Base-by-base conservation (phyloP, 2,329 filamentous ascomycete species). In the Polytolypa hystricis region DNA sequence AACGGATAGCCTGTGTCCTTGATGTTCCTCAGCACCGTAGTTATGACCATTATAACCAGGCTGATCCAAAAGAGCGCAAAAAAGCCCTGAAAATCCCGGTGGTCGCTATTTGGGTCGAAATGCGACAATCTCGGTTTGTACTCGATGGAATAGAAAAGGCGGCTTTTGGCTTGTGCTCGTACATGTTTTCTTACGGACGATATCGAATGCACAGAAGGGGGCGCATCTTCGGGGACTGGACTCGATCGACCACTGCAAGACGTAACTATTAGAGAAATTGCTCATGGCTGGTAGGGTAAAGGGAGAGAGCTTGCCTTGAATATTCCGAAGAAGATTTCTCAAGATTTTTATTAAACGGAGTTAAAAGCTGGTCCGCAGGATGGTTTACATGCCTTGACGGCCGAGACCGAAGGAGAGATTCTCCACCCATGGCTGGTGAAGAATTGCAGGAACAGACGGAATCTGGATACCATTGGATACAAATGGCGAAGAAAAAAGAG, bases 31-130 rank as follows among this genome's bases (percentile, higher is more conserved):
- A 95, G 64, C 69, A 86, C 84, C n/a, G 84, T 84, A 2, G 89
- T 96, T 44, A 94, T 80, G 51, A 87, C 85, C 87, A 98, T 94
- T 59, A 98, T 93, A 48, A 84, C 84, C 41, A 98, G 70, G 7
- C 85, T 85, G 46, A 98, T 89, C 91, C 91, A 98, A 65, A 98
- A 98, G 25, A 98, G 74, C 37, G 91, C 84, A 65, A 95, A 98
- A 72, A 98, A 98, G 55, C 91, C 91, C 50, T 85, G 78, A 58
- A 98, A 98, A 61, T 98, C 86, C 52, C 79, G 79, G 58, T 96
- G 87, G 52, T 94, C 86, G 60, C 84, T 93, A 33, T 76, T 73
- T 0, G 87, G 86, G 55, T 98, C 91, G 56, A 98, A 94, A 63
- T 98, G 89, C 12, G 89, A 96, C 15, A 96, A 80, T 39, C 91